Base-by-base conservation (phyloP, 495 filamentous ascomycete species). In the Chaetomium tenue region DNA sequence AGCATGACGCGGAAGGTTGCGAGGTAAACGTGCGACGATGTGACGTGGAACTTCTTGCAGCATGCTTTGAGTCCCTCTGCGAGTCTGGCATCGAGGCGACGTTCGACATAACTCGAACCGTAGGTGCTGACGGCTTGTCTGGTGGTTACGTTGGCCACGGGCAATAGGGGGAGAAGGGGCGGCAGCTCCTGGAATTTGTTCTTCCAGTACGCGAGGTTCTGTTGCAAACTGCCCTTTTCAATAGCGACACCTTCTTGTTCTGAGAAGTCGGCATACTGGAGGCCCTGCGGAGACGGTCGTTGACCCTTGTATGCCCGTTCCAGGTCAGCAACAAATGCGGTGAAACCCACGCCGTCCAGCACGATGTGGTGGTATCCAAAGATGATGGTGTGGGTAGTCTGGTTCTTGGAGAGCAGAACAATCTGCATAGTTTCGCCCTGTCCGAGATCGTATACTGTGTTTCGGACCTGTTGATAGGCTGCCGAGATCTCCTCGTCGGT, bases 191-290 rank as follows among this genome's bases (percentile, higher is more conserved):
- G 22, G 56, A 77, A 78, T 11, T 72, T 63, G 2, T 63, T 25
- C 40, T 58, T 63, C 81, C 81, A 83, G 64, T 73, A 84, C 0
- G n/a, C 25, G 7, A 76, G 28, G 4, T 67, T 69, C 2, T 48
- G 8, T 0, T 63, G 3, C 20, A 71, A 12, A 11, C 33, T 30
- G 0, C 67, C 57, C 3, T 48, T 52, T 1, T 5, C 8, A 9
- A 25, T 20, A 1, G 33, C 55, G 8, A 22, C 37, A 8, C 57
- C 12, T 16, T 37, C 28, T 2, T 51, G 40, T 20, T 37, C 20
- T 30, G 57, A 51, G 42, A 51, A 65, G 26, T 59, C 48, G 3
- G 48, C 48, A 22, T 51, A 51, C 12, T 51, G 48, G 48, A 51
- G 48, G 5, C 48, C 48, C 20, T 25, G 48, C 20, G 48, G 48